Evolutionary conservation across 1,139 yeast species (phyloP), one percentile per base, ranked within the genome.

Genomic region (Debaryomycetaceae sp.): DNA sequence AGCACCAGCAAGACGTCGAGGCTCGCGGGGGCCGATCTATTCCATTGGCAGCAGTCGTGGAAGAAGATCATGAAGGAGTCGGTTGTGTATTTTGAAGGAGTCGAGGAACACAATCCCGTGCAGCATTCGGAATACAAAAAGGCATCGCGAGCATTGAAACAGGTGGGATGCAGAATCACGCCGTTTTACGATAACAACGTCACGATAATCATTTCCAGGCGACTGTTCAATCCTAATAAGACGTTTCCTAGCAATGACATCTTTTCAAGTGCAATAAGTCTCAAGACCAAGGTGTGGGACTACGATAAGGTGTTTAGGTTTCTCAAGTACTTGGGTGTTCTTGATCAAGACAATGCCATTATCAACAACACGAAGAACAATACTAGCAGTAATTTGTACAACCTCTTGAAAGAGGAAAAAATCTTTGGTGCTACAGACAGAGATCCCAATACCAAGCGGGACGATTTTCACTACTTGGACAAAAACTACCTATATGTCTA

Each of bases 351-450:
- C 36, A 54, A 54, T 27, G 52, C 61, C 29, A 52, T 49, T n/a
- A 57, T 52, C 37, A 53, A 52, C 37, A 44, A 43, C 36, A 24
- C 40, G 45, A 41, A 49, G 39, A 43, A 41, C 35, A 31, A 36
- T 29, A 40, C 38, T 14, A 24, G 44, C 20, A 63, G 63, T 29
- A 73, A 71, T 46, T 73, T 93, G 46, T 82, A 85, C 39, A 80
- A 83, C 46, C 72, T 93, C 52, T 76, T 91, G 53, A 82, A 82
- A 50, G 91, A 88, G 58, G 99, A 95, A 60, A 87, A 88, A 57
- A 69, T 88, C 22, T 81, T 82, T 60, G 97, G 97, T 7, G 87
- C 96, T 1, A 80, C 87, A 34, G 98, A 93, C 63, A 77, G 96
- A 53, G 97, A 91, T 62, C 95, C 96, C 17, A 78, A 75, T 52